A percentile compares a stretch with the other conserved stretches of the same genome.
phyloP scores from a whole-genome alignment of 2,329 filamentous ascomycete species.

The Colletotrichum graminicola region DNA sequence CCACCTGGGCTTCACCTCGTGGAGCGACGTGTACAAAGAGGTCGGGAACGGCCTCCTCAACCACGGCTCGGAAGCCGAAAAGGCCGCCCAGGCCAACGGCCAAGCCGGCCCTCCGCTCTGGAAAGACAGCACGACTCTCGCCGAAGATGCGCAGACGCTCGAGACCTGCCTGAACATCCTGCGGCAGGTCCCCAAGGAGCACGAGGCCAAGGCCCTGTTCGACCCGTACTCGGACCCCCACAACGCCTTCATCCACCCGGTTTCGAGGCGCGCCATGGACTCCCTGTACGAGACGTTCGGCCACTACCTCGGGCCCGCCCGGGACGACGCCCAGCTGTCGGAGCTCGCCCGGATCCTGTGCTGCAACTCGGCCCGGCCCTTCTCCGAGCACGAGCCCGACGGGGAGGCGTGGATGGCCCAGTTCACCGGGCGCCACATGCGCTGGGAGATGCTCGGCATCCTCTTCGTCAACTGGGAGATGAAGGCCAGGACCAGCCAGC shows the following conservation, averaged over 20 bases:
- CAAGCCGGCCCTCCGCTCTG: slow-evolving; percentile 44
- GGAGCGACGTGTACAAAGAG: slow-evolving; percentile 57
- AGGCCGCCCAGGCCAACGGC: slow-evolving; percentile 47
- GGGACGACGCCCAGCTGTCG: slow-evolving; percentile 21
- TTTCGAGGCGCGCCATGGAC: slow-evolving; percentile 30
- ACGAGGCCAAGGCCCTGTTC: slow-evolving; percentile 33
- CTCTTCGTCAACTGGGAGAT: slow-evolving; percentile 42
- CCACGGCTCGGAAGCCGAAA: neutral
- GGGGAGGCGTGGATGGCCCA: slow-evolving; percentile 33
- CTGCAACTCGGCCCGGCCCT: slow-evolving; percentile 43
- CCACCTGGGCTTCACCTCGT: slow-evolving; percentile 60
- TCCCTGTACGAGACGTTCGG: slow-evolving; percentile 43
- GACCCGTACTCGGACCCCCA: slow-evolving; percentile 38
- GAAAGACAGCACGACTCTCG: neutral
- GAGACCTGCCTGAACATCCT: slow-evolving; percentile 56
- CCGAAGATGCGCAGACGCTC: slow-evolving; percentile 39
- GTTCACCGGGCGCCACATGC: slow-evolving; percentile 12
- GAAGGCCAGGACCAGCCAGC: slow-evolving; percentile 14
- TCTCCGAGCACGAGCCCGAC: slow-evolving; percentile 35
- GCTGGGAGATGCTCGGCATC: slow-evolving; percentile 41
- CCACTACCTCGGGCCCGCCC: slow-evolving; percentile 41
- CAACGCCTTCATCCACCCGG: slow-evolving; percentile 44
- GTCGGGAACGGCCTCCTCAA: slow-evolving; percentile 53
- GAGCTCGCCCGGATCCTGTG: slow-evolving; percentile 44
- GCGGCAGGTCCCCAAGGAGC: slow-evolving; percentile 49